phyloP scores from a whole-genome alignment of 352 stramenopile genomes.

The Phytophthora tubulina region DNA sequence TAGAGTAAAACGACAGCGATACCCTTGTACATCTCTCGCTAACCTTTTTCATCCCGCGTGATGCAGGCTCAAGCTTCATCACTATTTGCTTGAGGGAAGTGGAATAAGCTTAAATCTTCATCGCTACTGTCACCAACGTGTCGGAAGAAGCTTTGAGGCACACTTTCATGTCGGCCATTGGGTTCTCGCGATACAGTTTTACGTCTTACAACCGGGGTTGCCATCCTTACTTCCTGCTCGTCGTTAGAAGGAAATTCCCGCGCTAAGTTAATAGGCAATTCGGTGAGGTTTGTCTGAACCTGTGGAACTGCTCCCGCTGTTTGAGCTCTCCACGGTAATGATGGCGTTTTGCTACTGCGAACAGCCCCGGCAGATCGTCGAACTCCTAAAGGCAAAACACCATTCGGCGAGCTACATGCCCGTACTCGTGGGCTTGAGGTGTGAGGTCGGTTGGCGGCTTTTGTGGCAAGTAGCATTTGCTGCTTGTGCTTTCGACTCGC shows the following conservation, averaged over 20 bases:
- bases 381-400: constrained; percentile 10
- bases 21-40: background rate
- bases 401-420: constrained; percentile 12
- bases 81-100: constrained; percentile 31
- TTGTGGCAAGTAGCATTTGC: constrained; percentile 46
- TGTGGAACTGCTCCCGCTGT: constrained; percentile 36
- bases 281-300: background rate
- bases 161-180: constrained; percentile 9
- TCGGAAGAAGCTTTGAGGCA: constrained; percentile 16
- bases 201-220: background rate
- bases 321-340: constrained; percentile 41
- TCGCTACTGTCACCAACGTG: constrained; percentile 6
- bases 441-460: constrained; percentile 30
- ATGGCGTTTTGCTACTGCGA: constrained; percentile 25
- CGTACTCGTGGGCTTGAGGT: constrained; percentile 33
- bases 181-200: constrained; percentile 1
- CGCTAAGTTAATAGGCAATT: background rate
- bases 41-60: too few relatives aligned
- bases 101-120: constrained; percentile 28
- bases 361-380: constrained; percentile 28
- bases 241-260: constrained; percentile 1
- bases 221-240: constrained; percentile 22
- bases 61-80: background rate
- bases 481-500: constrained; percentile 60
- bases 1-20: constrained; percentile 35